These are phyloP conservation scores for Tulasnella sp. DNA, from an alignment of 768 basidiomycete genomes.

Conservation along the genomic window DNA sequence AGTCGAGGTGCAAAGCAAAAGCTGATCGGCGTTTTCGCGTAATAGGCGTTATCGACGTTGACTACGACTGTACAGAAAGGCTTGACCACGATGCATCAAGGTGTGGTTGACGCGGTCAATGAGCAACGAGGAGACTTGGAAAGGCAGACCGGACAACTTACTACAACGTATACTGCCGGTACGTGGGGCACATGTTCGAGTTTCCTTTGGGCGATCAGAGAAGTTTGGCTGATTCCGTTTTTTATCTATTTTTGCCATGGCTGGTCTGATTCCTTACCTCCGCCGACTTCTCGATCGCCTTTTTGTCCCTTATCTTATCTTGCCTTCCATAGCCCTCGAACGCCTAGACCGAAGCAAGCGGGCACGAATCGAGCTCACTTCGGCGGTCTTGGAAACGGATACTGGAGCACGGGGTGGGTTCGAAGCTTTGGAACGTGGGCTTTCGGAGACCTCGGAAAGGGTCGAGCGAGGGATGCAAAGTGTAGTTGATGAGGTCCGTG, in stretches of 20 bases:
- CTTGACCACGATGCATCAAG: not conserved
- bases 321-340: not conserved
- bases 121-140: not conserved
- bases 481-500: constrained; percentile 8
- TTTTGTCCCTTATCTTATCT: not conserved
- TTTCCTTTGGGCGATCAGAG: not conserved
- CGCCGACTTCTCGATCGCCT: not conserved
- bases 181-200: not conserved
- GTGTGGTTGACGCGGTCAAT: not conserved
- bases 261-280: no score
- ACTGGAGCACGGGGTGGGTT: not conserved
- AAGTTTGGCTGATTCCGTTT: not conserved
- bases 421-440: not conserved
- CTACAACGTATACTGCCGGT: constrained; percentile 7
- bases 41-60: constrained; percentile 8
- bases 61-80: constrained; percentile 8
- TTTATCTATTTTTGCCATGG: not conserved
- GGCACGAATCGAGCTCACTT: constrained; percentile 5
- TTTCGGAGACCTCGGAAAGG: not conserved
- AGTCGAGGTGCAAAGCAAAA: not conserved
- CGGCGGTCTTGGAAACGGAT: not conserved
- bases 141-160: not conserved
- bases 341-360: constrained; percentile 8
- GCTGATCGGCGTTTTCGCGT: not conserved
- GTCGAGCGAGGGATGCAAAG: constrained; percentile 13